Base-by-base conservation (phyloP, 2,329 filamentous ascomycete species). In the Cladosporium sp. region DNA sequence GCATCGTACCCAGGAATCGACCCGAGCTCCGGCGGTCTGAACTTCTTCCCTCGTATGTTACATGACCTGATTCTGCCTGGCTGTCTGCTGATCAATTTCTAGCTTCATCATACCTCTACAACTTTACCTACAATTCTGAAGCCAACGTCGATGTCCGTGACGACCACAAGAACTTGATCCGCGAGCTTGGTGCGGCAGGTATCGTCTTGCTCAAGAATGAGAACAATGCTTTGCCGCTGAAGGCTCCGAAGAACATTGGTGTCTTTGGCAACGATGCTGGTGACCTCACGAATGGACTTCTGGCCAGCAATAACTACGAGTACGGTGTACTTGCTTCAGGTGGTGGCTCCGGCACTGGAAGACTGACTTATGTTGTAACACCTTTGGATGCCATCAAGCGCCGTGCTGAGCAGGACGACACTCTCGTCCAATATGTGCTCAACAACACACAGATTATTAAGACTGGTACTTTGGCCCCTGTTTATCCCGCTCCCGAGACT, bases 191-290 rank as follows among this genome's bases (percentile, higher is more conserved):
- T 28, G 72, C 74, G 17, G 74, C 72, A 37, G 74, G 73, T 1
- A 71, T 69, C 32, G 74, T 77, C 4, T 64, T 77, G 7, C 62
- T 82, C 15, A 82, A 82, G 68, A 84, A 85, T 56, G 66, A 64
- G 1, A 74, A 77, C 56, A 70, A 73, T 8, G 68, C 78, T 2
- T 72, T 85, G 1, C 82, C 82, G 0, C 69, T 89, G 3, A 65
- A 78, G 15, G 78, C 77, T 25, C 71, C 74, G 4, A 67, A 69
- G 4, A 74, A 72, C 54, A 60, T 75, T 5, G 70, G 68, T 34
- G 65, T 76, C 22, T 75, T 73, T 53, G 73, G 73, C 4, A 74
- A 74, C 36, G 73, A 75, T 51, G 73, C 74, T 7, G 72, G 70
- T 12, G 73, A 76, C 50, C 61, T 70, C 65, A 78, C 83, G 62